Evolutionary conservation across 2,329 filamentous ascomycete genomes (phyloP).

Genomic region (Colletotrichum sp.): DNA sequence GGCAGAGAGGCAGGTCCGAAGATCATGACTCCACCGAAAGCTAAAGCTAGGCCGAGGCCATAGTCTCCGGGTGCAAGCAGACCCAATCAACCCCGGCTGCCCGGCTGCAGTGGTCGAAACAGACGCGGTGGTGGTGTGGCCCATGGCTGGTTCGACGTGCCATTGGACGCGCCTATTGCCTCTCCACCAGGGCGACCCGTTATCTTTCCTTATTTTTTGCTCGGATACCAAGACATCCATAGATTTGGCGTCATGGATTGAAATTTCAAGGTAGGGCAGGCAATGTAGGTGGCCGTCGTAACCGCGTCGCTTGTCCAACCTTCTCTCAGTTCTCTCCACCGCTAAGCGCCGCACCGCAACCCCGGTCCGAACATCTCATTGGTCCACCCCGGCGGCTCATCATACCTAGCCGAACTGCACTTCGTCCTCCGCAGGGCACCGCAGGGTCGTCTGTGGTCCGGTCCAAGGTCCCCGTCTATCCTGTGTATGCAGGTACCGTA

Average conservation of each 20-base stretch:
- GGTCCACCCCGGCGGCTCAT: conserved; percentile 16
- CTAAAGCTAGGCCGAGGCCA: neutral
- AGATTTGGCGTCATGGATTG: neutral
- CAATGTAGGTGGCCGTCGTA: neutral
- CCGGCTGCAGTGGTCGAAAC: neutral
- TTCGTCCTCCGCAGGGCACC: neutral
- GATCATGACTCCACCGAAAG: neutral
- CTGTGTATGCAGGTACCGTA: neutral
- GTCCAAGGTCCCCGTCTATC: neutral
- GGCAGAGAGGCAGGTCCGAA: neutral
- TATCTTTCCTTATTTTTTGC: neutral
- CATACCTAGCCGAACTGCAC: conserved; percentile 7
- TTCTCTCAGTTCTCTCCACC: neutral
- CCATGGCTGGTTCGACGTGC: neutral
- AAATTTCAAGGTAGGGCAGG: neutral
- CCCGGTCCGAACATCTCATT: conserved; percentile 9
- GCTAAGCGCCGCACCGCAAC: conserved; percentile 8
- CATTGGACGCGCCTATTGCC: conserved; percentile 5
- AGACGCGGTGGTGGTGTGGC: neutral
- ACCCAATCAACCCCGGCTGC: conserved; percentile 10
- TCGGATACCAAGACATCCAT: neutral
- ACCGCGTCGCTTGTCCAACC: conserved; percentile 19
- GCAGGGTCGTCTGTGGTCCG: neutral
- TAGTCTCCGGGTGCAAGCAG: conserved; percentile 4
- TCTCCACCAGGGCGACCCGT: neutral